Evolutionary conservation across 495 filamentous ascomycete species (phyloP).

Genomic region (Penicillium riverlandense): DNA sequence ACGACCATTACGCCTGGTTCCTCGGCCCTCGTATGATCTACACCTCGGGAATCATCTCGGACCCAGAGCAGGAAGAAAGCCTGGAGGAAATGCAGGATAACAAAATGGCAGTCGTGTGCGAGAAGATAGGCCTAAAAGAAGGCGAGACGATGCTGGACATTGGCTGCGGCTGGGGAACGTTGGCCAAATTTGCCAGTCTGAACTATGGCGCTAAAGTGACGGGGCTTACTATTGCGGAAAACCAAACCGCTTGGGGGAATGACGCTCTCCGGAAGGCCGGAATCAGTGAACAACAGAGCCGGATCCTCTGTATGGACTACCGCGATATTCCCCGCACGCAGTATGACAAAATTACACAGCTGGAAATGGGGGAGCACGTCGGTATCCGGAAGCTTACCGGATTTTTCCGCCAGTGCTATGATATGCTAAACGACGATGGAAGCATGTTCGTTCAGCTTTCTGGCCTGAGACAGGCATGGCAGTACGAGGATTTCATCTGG

Average conservation of each 20-base stretch:
- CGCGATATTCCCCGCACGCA: conserved; percentile 66
- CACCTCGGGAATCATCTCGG: conserved; percentile 74
- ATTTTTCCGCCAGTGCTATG: conserved; percentile 67
- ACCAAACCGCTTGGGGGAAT: conserved; percentile 73
- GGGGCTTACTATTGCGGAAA: conserved; percentile 73
- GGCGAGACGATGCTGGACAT: conserved; percentile 74
- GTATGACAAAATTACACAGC: conserved; percentile 80
- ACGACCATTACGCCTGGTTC: conserved; percentile 88
- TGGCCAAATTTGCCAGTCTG: conserved; percentile 69
- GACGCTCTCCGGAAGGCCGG: conserved; percentile 48
- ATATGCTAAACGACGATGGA: conserved; percentile 86
- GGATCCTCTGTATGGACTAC: conserved; percentile 60
- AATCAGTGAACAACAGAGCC: conserved; percentile 50
- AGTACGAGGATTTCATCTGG: conserved; percentile 85
- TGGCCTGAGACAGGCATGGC: conserved; percentile 74
- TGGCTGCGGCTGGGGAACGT: conserved; percentile 83
- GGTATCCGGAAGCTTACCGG: conserved; percentile 64
- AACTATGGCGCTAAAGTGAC: conserved; percentile 75
- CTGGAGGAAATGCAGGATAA: conserved; percentile 86
- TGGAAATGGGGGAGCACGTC: conserved; percentile 90
- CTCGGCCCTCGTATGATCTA: conserved; percentile 88
- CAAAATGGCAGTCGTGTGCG: conserved; percentile 78
- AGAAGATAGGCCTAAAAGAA: conserved; percentile 69
- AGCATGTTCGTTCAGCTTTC: conserved; percentile 79
- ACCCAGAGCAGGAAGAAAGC: conserved; percentile 66